A percentile compares a stretch with the other conserved stretches of the same genome.
Conservation (phyloP, 257 asterid species). For the Linaria vulgaris region DNA sequence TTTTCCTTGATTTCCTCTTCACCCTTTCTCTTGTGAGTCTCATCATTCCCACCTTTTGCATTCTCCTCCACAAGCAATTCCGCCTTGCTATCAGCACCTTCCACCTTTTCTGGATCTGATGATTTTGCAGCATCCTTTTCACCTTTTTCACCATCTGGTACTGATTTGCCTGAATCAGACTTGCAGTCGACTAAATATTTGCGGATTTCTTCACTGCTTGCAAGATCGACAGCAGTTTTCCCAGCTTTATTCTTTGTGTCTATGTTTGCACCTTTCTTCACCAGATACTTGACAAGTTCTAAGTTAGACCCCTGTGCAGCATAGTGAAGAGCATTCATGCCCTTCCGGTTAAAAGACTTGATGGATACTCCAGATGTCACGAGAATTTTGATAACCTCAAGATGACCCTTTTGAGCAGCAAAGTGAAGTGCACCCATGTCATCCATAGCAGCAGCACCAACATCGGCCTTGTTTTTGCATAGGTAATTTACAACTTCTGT, state of each 20-base stretch:
- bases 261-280: conserved; percentile 71
- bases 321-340: conserved; percentile 91
- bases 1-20: conserved; percentile 36
- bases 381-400: conserved; percentile 65
- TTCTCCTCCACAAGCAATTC: conserved; percentile 31
- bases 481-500: conserved; percentile 68
- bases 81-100: conserved; percentile 25
- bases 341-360: conserved; percentile 75
- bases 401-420: conserved; percentile 93
- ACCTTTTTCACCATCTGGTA: conserved; percentile 33
- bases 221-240: conserved; percentile 68
- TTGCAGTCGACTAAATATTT: conserved; percentile 44
- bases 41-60: conserved; percentile 39
- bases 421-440: conserved; percentile 98
- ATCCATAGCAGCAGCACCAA: conserved; percentile 97
- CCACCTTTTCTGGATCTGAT: conserved; percentile 30
- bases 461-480: conserved; percentile 83
- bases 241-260: conserved; percentile 78
- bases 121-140: conserved; percentile 29
- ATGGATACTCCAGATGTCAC: conserved; percentile 60
- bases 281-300: conserved; percentile 71
- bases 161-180: conserved; percentile 34
- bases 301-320: conserved; percentile 86
- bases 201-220: conserved; percentile 61
- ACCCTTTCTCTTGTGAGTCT: conserved; percentile 39